A percentile compares a stretch with the other conserved stretches of the same genome.
phyloP scores from a whole-genome alignment of 2,329 filamentous ascomycete genomes.

The Ophiostoma novo-ulmi region DNA sequence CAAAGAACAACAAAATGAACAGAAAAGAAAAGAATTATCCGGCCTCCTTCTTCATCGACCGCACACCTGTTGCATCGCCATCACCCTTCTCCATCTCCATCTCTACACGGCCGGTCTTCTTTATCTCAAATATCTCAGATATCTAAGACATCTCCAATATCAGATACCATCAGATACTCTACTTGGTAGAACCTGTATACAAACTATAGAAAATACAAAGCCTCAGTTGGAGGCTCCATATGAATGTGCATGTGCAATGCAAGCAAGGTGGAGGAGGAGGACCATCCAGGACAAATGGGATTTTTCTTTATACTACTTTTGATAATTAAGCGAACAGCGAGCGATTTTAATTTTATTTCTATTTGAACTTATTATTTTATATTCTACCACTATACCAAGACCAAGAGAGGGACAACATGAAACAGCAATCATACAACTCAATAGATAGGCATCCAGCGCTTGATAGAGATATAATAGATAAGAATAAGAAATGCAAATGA shows the following conservation, averaged over 20 bases:
- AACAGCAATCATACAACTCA: background rate
- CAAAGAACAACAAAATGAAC: background rate
- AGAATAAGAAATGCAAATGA: background rate
- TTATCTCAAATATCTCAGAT: background rate
- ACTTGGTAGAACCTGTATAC: background rate
- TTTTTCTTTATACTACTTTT: background rate
- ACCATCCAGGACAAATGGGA: background rate
- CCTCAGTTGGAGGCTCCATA: background rate
- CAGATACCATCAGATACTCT: no score
- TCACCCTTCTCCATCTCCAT: background rate
- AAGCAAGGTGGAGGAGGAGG: background rate
- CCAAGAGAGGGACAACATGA: background rate
- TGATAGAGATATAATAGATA: background rate
- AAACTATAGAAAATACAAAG: background rate
- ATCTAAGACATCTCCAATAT: background rate
- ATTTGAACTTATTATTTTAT: background rate
- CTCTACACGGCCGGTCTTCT: background rate
- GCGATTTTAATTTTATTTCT: slow-evolving; percentile 10
- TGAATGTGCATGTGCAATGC: background rate
- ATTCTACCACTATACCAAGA: no score
- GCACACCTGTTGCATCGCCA: background rate
- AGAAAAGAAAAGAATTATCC: background rate
- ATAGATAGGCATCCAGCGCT: background rate
- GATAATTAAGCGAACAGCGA: slow-evolving; percentile 13
- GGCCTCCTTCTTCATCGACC: background rate